Evolutionary conservation across 2,329 filamentous ascomycete genomes (phyloP).

Genomic region (Albophoma yamanashiensis): DNA sequence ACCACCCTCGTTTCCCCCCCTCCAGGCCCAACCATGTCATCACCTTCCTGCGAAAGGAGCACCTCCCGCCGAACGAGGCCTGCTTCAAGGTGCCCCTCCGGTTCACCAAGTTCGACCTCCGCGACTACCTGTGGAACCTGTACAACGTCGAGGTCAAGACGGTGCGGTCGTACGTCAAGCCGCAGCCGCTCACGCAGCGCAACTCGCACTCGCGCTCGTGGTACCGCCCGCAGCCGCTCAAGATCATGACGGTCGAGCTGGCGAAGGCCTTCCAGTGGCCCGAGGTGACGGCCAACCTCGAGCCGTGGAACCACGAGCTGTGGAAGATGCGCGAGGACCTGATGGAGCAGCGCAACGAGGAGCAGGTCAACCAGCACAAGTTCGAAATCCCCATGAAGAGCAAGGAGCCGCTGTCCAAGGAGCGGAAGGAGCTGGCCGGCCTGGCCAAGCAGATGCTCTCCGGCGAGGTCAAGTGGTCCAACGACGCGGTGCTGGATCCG

Average conservation of each 20-base stretch:
- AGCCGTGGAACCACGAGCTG: conserved; percentile 54
- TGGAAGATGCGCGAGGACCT: conserved; percentile 41
- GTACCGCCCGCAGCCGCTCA: conserved; percentile 62
- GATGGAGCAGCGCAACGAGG: conserved; percentile 27
- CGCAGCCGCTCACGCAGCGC: conserved; percentile 44
- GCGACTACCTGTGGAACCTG: conserved; percentile 83
- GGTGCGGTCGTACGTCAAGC: conserved; percentile 70
- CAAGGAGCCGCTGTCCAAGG: conserved; percentile 27
- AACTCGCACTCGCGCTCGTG: conserved; percentile 40
- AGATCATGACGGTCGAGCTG: conserved; percentile 94
- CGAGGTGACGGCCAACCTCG: conserved; percentile 49
- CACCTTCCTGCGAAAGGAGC: conserved; percentile 62
- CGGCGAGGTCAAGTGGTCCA: conserved; percentile 51
- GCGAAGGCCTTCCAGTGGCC: conserved; percentile 84
- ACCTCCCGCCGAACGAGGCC: conserved; percentile 68
- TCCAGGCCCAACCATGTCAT: conserved; percentile 73
- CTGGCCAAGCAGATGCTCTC: conserved; percentile 53
- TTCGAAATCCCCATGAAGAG: conserved; percentile 28
- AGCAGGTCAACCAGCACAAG: conserved; percentile 19
- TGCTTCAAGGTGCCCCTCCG: conserved; percentile 83
- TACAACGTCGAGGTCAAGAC: conserved; percentile 66
- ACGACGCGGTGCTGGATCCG: conserved; percentile 31
- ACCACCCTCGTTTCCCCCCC: neutral
- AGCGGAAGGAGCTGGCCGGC: conserved; percentile 42
- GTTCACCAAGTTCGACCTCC: conserved; percentile 93